Conservation (phyloP, 495 filamentous ascomycete species). For the Penicillium malachiteum region DNA sequence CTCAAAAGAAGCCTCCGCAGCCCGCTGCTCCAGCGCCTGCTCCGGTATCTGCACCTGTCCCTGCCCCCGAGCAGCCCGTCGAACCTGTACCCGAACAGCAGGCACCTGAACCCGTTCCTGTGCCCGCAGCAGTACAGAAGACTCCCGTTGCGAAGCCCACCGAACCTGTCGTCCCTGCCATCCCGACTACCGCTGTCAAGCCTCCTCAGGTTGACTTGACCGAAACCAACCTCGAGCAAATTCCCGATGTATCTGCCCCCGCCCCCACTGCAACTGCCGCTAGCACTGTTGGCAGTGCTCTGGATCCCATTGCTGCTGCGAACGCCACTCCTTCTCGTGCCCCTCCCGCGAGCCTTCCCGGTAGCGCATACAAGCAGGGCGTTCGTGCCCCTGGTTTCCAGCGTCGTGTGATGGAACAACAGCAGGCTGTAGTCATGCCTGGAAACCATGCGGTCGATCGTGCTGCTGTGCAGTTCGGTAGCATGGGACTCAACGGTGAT, state of each 20-base stretch:
- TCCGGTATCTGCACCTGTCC: not conserved
- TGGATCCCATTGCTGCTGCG: constrained; percentile 60
- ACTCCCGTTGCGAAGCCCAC: constrained; percentile 30
- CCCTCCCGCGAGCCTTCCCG: constrained; percentile 64
- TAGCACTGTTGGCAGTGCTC: constrained; percentile 85
- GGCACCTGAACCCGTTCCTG: constrained; percentile 32
- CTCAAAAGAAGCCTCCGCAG: constrained; percentile 36
- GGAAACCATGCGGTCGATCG: constrained; percentile 95
- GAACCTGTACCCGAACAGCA: constrained; percentile 23
- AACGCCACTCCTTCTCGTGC: constrained; percentile 62
- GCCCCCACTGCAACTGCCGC: constrained; percentile 77
- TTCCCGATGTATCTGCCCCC: constrained; percentile 75
- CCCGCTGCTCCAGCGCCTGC: constrained; percentile 25
- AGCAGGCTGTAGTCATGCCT: constrained; percentile 97
- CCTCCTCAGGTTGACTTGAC: constrained; percentile 85
- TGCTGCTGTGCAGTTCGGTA: constrained; percentile 94
- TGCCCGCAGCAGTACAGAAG: constrained; percentile 28
- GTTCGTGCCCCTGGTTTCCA: constrained; percentile 72
- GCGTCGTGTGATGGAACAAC: constrained; percentile 85
- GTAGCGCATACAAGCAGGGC: constrained; percentile 75
- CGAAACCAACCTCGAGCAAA: constrained; percentile 84
- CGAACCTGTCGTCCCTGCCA: constrained; percentile 31
- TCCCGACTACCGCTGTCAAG: constrained; percentile 55
- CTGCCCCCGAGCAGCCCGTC: constrained; percentile 12
- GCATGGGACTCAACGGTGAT: constrained; percentile 83